Conservation (phyloP, 2,329 filamentous ascomycete genomes). For the Alternaria arborescens region DNA sequence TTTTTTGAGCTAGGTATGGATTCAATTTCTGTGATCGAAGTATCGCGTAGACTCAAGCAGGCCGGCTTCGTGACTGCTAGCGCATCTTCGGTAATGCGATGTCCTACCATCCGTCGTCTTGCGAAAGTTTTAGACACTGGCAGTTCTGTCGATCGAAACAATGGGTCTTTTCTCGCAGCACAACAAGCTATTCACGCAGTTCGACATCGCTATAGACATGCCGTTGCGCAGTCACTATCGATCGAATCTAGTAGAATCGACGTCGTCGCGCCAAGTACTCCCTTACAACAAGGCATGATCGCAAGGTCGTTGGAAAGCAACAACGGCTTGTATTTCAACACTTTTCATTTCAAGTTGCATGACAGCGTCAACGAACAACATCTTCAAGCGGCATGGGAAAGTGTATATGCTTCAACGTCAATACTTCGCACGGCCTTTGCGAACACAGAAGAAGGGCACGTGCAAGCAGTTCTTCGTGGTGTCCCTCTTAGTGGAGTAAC, state of each 20-base stretch:
- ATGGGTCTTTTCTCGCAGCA: slow-evolving; percentile 56
- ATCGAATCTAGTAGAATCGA: slow-evolving; percentile 67
- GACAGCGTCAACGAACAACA: slow-evolving; percentile 54
- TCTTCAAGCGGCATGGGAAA: slow-evolving; percentile 67
- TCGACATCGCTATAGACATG: slow-evolving; percentile 66
- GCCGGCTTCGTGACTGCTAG: slow-evolving; percentile 68
- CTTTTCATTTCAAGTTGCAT: slow-evolving; percentile 69
- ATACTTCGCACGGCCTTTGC: slow-evolving; percentile 79
- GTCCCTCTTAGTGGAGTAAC: slow-evolving; percentile 29
- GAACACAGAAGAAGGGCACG: slow-evolving; percentile 75
- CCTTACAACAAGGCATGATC: slow-evolving; percentile 87
- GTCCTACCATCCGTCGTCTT: slow-evolving; percentile 54
- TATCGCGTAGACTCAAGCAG: slow-evolving; percentile 71
- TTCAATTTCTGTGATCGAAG: slow-evolving; percentile 80
- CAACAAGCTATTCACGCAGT: slow-evolving; percentile 71
- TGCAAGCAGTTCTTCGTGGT: slow-evolving; percentile 72
- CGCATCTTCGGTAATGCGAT: slow-evolving; percentile 73
- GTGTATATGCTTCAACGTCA: slow-evolving; percentile 62
- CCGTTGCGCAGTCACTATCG: slow-evolving; percentile 63
- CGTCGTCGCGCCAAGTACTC: slow-evolving; percentile 81
- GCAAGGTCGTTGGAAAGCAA: slow-evolving; percentile 70
- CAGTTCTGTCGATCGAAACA: slow-evolving; percentile 4
- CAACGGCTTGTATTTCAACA: slow-evolving; percentile 76
- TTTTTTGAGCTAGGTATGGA: slow-evolving; percentile 89
- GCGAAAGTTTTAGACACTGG: slow-evolving; percentile 42